Evolutionary conservation across 208 protist species (phyloP).

Genomic region (Acanthamoeba royreba): DNA sequence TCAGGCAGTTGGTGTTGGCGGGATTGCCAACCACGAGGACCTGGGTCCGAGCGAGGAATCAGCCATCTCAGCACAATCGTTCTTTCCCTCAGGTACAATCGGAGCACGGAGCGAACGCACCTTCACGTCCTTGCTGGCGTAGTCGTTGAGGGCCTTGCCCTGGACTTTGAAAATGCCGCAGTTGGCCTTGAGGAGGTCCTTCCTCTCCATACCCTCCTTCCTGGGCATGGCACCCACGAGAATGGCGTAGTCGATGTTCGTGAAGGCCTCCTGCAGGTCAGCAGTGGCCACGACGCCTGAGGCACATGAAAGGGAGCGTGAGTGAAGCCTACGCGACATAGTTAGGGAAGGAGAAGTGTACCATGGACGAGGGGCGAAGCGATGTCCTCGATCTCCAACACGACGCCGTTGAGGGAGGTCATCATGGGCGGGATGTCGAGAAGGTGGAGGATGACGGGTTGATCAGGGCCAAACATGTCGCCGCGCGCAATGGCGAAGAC

Average conservation of each 20-base stretch:
- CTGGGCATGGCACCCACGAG: constrained; percentile 86
- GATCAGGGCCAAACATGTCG: constrained; percentile 10
- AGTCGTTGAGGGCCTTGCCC: constrained; percentile 86
- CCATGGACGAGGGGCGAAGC: constrained; percentile 69
- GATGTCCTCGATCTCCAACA: constrained; percentile 82
- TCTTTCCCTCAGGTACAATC: too few species aligned
- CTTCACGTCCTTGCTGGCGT: constrained; percentile 85
- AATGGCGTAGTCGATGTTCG: constrained; percentile 72
- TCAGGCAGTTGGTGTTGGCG: constrained; percentile 96
- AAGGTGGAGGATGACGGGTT: constrained; percentile 77
- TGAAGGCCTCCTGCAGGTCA: constrained; percentile 75
- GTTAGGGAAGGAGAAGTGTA: neutral
- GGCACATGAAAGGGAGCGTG: neutral
- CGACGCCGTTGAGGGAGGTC: constrained; percentile 69
- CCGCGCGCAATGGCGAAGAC: constrained; percentile 49
- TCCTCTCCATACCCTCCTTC: constrained; percentile 93
- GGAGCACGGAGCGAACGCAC: too few species aligned
- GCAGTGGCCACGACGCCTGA: constrained; percentile 59
- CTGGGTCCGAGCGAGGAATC: constrained; percentile 43
- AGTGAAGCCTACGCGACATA: neutral
- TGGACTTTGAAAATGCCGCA: constrained; percentile 93
- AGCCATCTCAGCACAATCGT: too few species aligned
- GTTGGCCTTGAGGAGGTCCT: constrained; percentile 93
- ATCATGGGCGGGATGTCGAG: constrained; percentile 74
- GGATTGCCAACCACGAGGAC: constrained; percentile 95